Evolutionary conservation across 1,139 yeast genomes (phyloP).

Genomic region (Candida dubliniensis): DNA sequence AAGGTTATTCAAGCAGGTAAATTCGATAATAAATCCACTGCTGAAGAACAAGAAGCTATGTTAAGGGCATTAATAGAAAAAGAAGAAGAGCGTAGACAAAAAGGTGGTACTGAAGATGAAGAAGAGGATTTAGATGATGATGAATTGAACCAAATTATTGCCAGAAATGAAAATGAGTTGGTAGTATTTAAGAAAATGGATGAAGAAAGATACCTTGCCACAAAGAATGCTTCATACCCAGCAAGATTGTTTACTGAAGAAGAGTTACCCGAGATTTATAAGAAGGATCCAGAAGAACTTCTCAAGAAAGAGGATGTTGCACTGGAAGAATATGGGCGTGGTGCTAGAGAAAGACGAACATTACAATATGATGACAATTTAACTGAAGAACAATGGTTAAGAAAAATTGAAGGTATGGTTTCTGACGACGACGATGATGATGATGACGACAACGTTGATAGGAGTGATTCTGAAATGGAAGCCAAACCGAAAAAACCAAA

Average conservation of each 20-base stretch:
- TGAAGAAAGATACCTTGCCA: slow-evolving; percentile 45
- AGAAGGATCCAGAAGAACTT: slow-evolving; percentile 48
- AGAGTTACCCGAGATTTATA: slow-evolving; percentile 68
- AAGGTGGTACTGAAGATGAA: slow-evolving; percentile 34
- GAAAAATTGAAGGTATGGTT: slow-evolving; percentile 52
- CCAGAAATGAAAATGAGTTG: slow-evolving; percentile 64
- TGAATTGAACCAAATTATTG: slow-evolving; percentile 69
- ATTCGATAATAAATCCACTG: slow-evolving; percentile 76
- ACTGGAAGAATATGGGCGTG: slow-evolving; percentile 56
- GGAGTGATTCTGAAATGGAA: slow-evolving; percentile 25
- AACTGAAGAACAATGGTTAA: slow-evolving; percentile 79
- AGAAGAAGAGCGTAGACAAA: slow-evolving; percentile 59
- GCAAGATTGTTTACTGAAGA: slow-evolving; percentile 55
- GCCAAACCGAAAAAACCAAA: slow-evolving; percentile 24
- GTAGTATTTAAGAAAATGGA: slow-evolving; percentile 57
- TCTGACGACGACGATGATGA: slow-evolving; percentile 30
- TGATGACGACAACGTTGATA: slow-evolving; percentile 25
- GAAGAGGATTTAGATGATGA: slow-evolving; percentile 63
- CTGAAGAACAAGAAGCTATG: slow-evolving; percentile 81
- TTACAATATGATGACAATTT: slow-evolving; percentile 65
- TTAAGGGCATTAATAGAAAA: slow-evolving; percentile 68
- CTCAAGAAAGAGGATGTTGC: slow-evolving; percentile 45
- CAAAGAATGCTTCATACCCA: slow-evolving; percentile 45
- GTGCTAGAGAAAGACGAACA: slow-evolving; percentile 64
- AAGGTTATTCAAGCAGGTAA: slow-evolving; percentile 89